phyloP scores from a whole-genome alignment of 768 basidiomycete species.

The Termitomyces heimii region DNA sequence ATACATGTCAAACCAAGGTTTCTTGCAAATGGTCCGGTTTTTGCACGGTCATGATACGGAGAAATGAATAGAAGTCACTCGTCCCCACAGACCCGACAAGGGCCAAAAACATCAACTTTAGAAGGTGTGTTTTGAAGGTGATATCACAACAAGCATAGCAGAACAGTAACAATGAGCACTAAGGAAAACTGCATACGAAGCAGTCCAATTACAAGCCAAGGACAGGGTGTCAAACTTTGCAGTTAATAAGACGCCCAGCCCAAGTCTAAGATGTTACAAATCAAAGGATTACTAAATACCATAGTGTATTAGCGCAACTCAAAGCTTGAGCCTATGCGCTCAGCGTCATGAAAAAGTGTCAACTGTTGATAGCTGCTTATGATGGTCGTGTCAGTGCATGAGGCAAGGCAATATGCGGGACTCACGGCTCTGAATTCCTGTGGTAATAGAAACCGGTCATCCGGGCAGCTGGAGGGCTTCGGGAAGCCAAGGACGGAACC shows the following conservation, averaged over 20 bases:
- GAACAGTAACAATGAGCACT: constrained; percentile 5
- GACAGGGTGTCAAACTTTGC: constrained; percentile 1
- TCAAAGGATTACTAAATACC: constrained; percentile 10
- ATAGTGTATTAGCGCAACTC: constrained; percentile 67
- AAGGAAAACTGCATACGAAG: constrained; percentile 5
- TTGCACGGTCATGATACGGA: no score
- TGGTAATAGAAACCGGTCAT: constrained; percentile 95
- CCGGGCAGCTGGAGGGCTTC: constrained; percentile 51
- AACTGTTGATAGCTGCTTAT: constrained; percentile 73
- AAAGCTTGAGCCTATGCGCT: constrained; percentile 68
- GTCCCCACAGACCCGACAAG: no score
- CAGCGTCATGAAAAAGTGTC: constrained; percentile 73
- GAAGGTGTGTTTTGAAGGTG: neutral
- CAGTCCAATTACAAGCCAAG: constrained; percentile 11
- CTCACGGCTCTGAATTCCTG: constrained; percentile 88
- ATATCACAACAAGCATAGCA: constrained; percentile 9
- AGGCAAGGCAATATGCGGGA: constrained; percentile 13
- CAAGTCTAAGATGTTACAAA: constrained; percentile 10
- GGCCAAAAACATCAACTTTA: neutral
- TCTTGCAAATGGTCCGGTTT: no score
- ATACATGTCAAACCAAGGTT: no score
- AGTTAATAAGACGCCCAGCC: constrained; percentile 1
- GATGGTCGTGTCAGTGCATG: constrained; percentile 3
- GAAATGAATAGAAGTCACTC: no score
- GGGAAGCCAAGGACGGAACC: constrained; percentile 43